Conservation (phyloP, 306 rosid genomes). For the Adenanthera pavonina region DNA sequence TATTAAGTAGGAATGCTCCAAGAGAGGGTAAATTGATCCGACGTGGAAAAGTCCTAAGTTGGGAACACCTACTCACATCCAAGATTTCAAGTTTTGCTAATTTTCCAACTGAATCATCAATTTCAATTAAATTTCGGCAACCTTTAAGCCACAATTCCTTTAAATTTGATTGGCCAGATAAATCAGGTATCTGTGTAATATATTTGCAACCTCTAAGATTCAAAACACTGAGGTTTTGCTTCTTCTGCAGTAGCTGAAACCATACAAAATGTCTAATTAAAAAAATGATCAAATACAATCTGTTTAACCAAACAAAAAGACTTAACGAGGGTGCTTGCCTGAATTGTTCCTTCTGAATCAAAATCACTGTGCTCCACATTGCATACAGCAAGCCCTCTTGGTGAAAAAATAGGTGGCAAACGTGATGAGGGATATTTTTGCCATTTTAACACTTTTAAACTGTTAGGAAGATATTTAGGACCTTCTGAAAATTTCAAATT, state of each 20-base stretch:
- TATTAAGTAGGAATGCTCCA: too few species aligned
- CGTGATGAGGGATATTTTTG: not conserved
- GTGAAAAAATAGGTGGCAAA: not conserved
- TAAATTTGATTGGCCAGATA: conserved; percentile 25
- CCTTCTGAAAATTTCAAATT: not conserved
- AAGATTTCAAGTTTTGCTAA: not conserved
- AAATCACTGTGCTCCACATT: not conserved
- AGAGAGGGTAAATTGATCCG: too few species aligned
- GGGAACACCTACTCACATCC: too few species aligned
- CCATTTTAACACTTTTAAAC: not conserved
- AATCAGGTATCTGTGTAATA: conserved; percentile 9
- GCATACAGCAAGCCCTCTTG: not conserved
- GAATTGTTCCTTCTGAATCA: not conserved
- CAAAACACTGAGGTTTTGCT: not conserved
- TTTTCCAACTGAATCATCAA: conserved; percentile 31
- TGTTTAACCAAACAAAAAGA: too few species aligned
- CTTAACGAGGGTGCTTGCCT: not conserved
- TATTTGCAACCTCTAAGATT: not conserved
- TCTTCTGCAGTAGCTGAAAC: not conserved
- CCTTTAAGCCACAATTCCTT: not conserved
- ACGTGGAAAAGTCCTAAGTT: too few species aligned
- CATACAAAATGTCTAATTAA: not conserved
- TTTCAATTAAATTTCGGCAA: conserved; percentile 20
- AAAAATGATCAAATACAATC: too few species aligned
- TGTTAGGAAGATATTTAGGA: not conserved